Evolutionary conservation across 495 filamentous ascomycete species (phyloP).

Genomic region (Aspergillus biplanus): DNA sequence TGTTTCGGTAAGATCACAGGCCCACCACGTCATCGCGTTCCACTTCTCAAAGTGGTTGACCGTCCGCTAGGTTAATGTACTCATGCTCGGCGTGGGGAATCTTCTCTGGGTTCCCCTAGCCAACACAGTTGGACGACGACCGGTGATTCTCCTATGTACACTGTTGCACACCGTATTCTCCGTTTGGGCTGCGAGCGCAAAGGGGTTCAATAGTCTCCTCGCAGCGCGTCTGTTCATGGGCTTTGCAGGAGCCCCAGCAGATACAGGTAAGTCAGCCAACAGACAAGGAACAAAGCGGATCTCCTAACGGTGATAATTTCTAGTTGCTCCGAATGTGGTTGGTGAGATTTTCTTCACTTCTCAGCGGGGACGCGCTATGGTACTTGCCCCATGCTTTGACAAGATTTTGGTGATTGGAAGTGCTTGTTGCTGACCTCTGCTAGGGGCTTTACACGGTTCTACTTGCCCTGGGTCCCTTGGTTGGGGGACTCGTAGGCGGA

Average conservation of each 20-base stretch:
- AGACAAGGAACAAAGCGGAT: too few relatives aligned
- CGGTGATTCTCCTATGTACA: conserved; percentile 35
- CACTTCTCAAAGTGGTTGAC: too few relatives aligned
- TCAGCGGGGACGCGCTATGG: neutral
- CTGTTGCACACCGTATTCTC: conserved; percentile 33
- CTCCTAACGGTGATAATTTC: too few relatives aligned
- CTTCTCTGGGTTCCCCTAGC: conserved; percentile 39
- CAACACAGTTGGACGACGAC: conserved; percentile 37
- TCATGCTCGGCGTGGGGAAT: conserved; percentile 36
- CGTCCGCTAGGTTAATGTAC: conserved; percentile 43
- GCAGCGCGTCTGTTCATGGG: conserved; percentile 36
- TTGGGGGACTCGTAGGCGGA: neutral
- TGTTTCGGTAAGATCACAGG: too few relatives aligned
- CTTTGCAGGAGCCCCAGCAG: conserved; percentile 33
- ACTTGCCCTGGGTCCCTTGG: neutral
- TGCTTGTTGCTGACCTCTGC: neutral
- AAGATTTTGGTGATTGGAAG: too few relatives aligned
- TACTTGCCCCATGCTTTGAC: too few relatives aligned
- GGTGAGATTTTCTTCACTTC: neutral
- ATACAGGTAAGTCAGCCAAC: conserved; percentile 24
- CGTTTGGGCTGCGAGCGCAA: conserved; percentile 32
- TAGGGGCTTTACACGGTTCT: neutral
- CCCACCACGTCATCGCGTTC: too few relatives aligned
- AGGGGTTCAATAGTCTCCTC: conserved; percentile 32
- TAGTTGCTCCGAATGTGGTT: neutral